phyloP scores from a whole-genome alignment of 23 red algal genomes.

The Gracilaria vermiculophylla region DNA sequence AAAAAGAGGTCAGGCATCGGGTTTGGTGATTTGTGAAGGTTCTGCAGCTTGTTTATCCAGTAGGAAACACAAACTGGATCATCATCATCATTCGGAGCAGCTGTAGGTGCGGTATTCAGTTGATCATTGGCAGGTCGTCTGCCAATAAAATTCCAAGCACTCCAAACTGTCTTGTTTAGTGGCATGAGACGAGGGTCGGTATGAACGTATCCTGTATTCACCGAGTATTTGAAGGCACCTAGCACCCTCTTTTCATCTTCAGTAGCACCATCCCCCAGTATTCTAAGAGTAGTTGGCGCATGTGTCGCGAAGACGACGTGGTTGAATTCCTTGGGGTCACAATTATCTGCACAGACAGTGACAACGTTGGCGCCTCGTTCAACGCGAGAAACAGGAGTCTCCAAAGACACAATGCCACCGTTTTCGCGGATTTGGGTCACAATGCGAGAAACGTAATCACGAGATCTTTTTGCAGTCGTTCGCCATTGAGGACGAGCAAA shows the following conservation, averaged over 20 bases:
- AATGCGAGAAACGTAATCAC: constrained; percentile 68
- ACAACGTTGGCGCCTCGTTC: constrained; percentile 14
- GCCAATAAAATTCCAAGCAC: constrained; percentile 91
- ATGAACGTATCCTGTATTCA: constrained; percentile 75
- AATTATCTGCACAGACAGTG: constrained; percentile 26
- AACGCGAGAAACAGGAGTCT: constrained; percentile 42
- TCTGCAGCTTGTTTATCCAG: constrained; percentile 91
- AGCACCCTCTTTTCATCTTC: constrained; percentile 71
- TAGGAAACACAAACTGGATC: constrained; percentile 84
- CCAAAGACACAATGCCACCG: constrained; percentile 29
- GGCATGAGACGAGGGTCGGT: constrained; percentile 82
- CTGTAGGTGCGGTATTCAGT: not conserved
- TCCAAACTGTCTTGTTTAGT: constrained; percentile 61
- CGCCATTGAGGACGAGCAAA: constrained; percentile 90
- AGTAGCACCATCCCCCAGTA: constrained; percentile 61
- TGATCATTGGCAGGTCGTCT: not conserved
- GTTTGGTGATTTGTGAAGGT: constrained; percentile 53
- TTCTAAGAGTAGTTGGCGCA: constrained; percentile 54
- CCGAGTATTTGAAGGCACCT: constrained; percentile 64
- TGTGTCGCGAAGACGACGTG: constrained; percentile 92
- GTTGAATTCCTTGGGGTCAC: constrained; percentile 60
- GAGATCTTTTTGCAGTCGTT: constrained; percentile 75
- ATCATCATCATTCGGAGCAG: constrained; percentile 7
- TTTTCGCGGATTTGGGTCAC: constrained; percentile 14
- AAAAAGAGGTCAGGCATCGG: constrained; percentile 83